Evolutionary conservation across 768 basidiomycete species (phyloP), one percentile per base, ranked within the genome.

Genomic region (Hericium erinaceus): DNA sequence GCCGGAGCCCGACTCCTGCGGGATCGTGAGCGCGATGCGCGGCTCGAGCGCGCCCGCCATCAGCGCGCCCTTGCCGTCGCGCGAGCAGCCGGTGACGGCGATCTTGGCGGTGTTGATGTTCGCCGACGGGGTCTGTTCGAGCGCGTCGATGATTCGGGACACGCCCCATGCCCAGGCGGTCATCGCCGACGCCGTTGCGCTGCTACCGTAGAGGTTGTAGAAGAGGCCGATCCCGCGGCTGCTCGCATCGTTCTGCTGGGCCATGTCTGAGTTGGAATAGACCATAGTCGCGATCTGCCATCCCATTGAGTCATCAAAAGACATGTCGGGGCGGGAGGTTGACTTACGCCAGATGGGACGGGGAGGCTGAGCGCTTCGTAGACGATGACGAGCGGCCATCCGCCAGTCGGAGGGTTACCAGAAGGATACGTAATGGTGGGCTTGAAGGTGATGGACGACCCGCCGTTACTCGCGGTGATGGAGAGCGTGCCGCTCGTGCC

Each of bases 151-250:
- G 65, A 84, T 75, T 39, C 82, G 79, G 56, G 74, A 73, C 52
- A 82, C 75, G 60, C 79, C 81, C 82, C 81, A 83, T 3, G 77
- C 78, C 82, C 82, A 84, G 2, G 82, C 81, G 16, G 74, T 80
- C 79, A 82, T 77, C 9, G 82, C 78, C 48, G 71, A 69, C 0
- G 81, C 81, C 46, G 74, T 75, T 49, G 74, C 73, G 54, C 62
- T 66, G 22, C 63, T 68, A 10, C 80, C 81, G 67, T 80, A 82
- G 49, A 84, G 73, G 46, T 74, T 73, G 70, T 77, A 84, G 74
- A 84, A 84, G 57, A 78, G 77, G 39, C 82, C 81, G 50, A 71
- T 64, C 11, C 82, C 81, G 26, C 81, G 76, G 66, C 79, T 80
- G 40, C 67, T 66, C 10, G 59, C 56, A 62, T 72, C 69, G 52